Percentiles rank a stretch among this genome's conserved stretches.
phyloP scores from a whole-genome alignment of 2,329 filamentous ascomycete species.

The Curvularia hawaiiensis region DNA sequence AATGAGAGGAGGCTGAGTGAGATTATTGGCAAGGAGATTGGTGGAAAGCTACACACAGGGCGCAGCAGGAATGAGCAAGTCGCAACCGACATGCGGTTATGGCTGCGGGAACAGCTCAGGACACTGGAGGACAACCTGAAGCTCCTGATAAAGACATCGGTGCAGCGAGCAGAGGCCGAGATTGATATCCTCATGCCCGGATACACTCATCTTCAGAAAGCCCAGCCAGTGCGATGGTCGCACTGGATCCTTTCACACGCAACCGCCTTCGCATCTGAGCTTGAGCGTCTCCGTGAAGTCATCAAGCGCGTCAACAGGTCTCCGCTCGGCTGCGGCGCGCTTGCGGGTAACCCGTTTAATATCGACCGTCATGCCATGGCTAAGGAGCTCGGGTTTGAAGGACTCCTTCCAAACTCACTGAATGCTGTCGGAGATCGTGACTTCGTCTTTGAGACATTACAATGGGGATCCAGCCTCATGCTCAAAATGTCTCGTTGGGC shows the following conservation, averaged over 20 bases:
- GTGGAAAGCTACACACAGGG: constrained; percentile 87
- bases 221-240: constrained; percentile 79
- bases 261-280: constrained; percentile 72
- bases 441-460: constrained; percentile 80
- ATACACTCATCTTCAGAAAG: constrained; percentile 86
- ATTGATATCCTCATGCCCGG: constrained; percentile 83
- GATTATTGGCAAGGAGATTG: constrained; percentile 83
- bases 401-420: constrained; percentile 77
- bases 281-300: constrained; percentile 76
- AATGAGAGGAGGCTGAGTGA: constrained; percentile 67
- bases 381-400: constrained; percentile 79
- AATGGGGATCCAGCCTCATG: constrained; percentile 81
- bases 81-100: constrained; percentile 87
- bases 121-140: constrained; percentile 71
- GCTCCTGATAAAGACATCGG: constrained; percentile 71
- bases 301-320: constrained; percentile 73
- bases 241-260: constrained; percentile 82
- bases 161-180: constrained; percentile 72
- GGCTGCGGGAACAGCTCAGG: constrained; percentile 77
- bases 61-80: constrained; percentile 91
- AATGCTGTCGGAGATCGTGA: constrained; percentile 77
- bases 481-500: constrained; percentile 79
- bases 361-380: constrained; percentile 82
- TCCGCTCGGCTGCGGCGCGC: constrained; percentile 75
- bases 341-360: constrained; percentile 81